Base-by-base conservation (phyloP, 345 rosid species). In the Bruguiera gymnorhiza region DNA sequence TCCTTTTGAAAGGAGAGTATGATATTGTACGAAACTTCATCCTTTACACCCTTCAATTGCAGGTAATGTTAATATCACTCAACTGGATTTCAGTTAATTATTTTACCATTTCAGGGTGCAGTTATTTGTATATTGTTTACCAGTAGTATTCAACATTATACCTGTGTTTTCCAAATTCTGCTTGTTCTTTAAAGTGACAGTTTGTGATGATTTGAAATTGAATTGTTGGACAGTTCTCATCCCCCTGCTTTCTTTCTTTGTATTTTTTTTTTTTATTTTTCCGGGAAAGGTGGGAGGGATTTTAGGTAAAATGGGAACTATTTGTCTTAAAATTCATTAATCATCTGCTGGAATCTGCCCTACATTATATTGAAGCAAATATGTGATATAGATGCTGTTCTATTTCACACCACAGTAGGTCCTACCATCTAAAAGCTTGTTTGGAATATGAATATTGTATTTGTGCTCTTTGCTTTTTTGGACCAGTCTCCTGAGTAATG, bases 11-110 rank as follows among this genome's bases (percentile, higher is more conserved):
- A 75, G 98, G 98, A 75, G 97, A 93, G 77, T 89, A 84, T 68
- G 97, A 89, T 71, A 93, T 93, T 70, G 94, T 93, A 4, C 84
- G 91, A 58, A 89, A 84, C 66, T 93, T 93, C 83, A 87, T 93
- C 78, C 96, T 93, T 63, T 85, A 93, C 78, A 93, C 97, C 27
- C 94, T 93, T 69, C 98, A 93, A 46, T 83, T 93, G 84, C 97
- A 93, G 97, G 98, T 93, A 80, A 67, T 54, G 2, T 34, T 26
- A 66, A 55, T 61, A 51, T 66, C 50, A 61, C 43, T 31, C 30
- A 1, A 37, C 32, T 63, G 70, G 16, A 21, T 57, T 32, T 57
- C 50, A n/a, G n/a, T 70, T 64, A 52, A 54, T n/a, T 53, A 50
- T 78, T 62, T 13, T 13, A 54, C 24, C 36, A 56, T 59, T 26